A percentile compares a stretch with the other conserved stretches of the same genome.
These are phyloP conservation scores for Trypanosoma vivax DNA, from an alignment of 208 protist genomes.

Conservation along the genomic window DNA sequence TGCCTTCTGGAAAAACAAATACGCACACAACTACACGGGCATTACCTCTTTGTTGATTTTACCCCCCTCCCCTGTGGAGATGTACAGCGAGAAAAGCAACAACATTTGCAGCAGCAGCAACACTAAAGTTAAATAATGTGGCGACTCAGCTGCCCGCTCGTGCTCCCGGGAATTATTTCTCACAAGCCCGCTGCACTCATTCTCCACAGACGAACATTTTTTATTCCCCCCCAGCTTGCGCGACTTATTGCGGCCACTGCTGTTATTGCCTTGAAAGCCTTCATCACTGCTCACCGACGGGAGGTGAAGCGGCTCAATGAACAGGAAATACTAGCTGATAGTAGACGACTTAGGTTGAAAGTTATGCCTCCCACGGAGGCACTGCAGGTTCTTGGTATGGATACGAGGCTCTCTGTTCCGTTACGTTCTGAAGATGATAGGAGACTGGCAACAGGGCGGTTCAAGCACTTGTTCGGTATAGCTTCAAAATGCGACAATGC, in stretches of 20 bases:
- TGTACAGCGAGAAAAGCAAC: too few species aligned
- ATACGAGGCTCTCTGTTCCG: conserved; percentile 23
- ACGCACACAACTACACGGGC: too few species aligned
- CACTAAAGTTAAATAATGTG: too few species aligned
- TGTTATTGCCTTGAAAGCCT: conserved; percentile 39
- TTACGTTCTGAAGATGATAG: conserved; percentile 24
- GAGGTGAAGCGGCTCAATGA: conserved; percentile 32
- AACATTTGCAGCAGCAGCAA: too few species aligned
- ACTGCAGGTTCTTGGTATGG: conserved; percentile 62
- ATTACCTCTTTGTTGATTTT: too few species aligned
- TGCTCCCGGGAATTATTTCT: neutral
- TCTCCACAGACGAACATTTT: conserved; percentile 26
- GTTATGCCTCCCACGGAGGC: conserved; percentile 57
- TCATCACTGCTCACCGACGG: conserved; percentile 42
- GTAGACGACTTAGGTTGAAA: neutral
- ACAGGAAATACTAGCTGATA: too few species aligned
- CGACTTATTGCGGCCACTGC: conserved; percentile 28
- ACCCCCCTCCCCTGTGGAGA: too few species aligned
- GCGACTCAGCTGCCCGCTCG: neutral
- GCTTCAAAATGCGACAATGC: conserved; percentile 44
- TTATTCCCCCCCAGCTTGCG: conserved; percentile 50
- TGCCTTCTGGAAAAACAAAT: too few species aligned
- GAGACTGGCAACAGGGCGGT: conserved; percentile 45
- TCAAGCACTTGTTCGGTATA: conserved; percentile 55
- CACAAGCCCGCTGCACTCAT: conserved; percentile 6